phyloP scores from a whole-genome alignment of 129 eudicot genomes.

The Smallanthus sonchifolius region DNA sequence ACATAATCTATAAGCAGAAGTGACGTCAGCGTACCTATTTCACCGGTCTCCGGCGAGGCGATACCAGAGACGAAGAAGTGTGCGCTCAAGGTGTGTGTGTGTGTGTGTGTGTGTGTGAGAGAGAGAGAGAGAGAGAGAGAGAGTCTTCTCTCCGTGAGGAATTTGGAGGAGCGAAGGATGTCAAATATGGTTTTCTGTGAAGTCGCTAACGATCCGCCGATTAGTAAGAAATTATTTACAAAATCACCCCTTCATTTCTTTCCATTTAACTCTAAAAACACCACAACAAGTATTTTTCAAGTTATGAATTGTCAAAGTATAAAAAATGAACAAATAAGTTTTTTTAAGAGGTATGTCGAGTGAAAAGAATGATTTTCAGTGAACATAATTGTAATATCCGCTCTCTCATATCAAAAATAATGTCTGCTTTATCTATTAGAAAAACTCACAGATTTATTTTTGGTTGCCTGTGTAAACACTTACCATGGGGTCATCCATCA shows the following conservation, averaged over 20 bases:
- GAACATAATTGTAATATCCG: no score
- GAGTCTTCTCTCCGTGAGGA: slow-evolving; percentile 24
- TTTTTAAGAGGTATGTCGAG: no score
- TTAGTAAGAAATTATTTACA: not conserved
- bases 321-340: no score
- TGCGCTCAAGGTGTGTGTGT: not conserved
- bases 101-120: slow-evolving; percentile 1
- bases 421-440: no score
- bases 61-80: slow-evolving; percentile 11
- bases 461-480: no score
- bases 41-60: slow-evolving; percentile 17
- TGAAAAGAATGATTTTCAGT: no score
- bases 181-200: slow-evolving; percentile 34
- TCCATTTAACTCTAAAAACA: not conserved
- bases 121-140: no score
- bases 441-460: no score
- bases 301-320: no score
- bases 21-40: slow-evolving; percentile 39
- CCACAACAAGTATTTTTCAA: no score
- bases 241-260: not conserved
- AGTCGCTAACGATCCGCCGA: slow-evolving; percentile 39
- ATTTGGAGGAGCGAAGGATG: slow-evolving; percentile 29
- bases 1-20: not conserved
- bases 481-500: no score
- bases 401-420: no score